phyloP scores from a whole-genome alignment of 441 rosid genomes.

The Brassica hybrid region DNA sequence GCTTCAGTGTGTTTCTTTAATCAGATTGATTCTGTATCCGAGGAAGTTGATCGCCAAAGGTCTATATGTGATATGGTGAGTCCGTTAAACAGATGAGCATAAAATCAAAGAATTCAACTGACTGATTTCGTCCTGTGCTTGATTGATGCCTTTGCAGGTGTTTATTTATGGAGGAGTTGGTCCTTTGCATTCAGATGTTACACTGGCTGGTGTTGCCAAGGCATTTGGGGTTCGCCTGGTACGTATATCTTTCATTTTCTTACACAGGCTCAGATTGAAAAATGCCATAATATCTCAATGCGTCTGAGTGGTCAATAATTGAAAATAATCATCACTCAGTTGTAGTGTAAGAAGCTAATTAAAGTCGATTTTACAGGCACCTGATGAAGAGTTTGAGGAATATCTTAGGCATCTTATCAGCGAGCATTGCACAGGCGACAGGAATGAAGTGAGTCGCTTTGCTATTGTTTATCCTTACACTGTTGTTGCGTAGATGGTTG shows the following conservation, averaged over 20 bases:
- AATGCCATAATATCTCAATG: constrained; percentile 16
- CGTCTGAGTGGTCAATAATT: neutral
- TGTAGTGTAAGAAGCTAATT: constrained; percentile 13
- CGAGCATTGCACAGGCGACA: constrained; percentile 80
- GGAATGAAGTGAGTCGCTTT: constrained; percentile 72
- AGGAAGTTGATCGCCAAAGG: constrained; percentile 85
- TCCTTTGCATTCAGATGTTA: constrained; percentile 92
- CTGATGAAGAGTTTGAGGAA: constrained; percentile 99
- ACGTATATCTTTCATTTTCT: constrained; percentile 33
- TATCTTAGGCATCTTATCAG: constrained; percentile 80
- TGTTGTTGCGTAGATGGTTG: constrained; percentile 19
- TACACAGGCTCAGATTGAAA: constrained; percentile 8
- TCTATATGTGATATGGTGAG: constrained; percentile 81
- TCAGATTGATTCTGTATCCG: constrained; percentile 96
- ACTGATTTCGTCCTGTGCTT: neutral
- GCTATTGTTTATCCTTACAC: neutral
- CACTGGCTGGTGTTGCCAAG: constrained; percentile 94
- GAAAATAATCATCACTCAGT: neutral
- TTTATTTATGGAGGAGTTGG: constrained; percentile 94
- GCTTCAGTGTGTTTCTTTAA: constrained; percentile 37
- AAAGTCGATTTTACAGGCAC: constrained; percentile 63
- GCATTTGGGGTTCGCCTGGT: constrained; percentile 99
- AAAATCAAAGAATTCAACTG: constrained; percentile 13
- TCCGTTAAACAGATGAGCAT: constrained; percentile 19
- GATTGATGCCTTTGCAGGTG: constrained; percentile 55